Evolutionary conservation across 306 rosid genomes (phyloP), one percentile per base, ranked within the genome.

Genomic region (Gastrolobium bilobum): DNA sequence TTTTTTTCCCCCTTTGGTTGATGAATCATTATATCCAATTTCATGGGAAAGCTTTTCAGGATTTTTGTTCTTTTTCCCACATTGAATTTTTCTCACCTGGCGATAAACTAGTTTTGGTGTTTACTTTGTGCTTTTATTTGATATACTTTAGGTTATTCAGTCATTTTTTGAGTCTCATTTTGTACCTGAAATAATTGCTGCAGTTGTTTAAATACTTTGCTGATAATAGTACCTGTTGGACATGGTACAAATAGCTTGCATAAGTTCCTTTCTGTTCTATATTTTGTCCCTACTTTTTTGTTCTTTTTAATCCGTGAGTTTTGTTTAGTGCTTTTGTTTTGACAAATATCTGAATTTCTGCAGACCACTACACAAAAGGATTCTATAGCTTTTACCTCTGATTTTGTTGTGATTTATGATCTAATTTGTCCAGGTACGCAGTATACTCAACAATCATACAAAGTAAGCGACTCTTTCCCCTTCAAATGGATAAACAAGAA

Each of bases 381-480:
- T 40, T 78, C 53, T 37, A 13, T 29, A 5, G 38, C 7, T 57
- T 9, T 14, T 65, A 8, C 2, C 15, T 47, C 54, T 60, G 39
- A 51, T 46, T 47, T 54, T 67, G 44, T 43, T 15, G 8, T 70
- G 53, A 26, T 80, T 44, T 61, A n/a, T 35, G 47, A 31, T 72
- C 13, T 67, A 77, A 38, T 75, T 68, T 71, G 37, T 82, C 47
- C 84, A 94, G 98, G 98, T 50, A 92, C 98, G 5, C 91, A 81
- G 76, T 94, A 90, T 79, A 89, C 98, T 26, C 98, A 94, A 87
- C 98, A 94, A 74, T 94, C 98, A 6, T 94, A 94, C 89, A 94
- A 94, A 91, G 98, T 94, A 38, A 94, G 98, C n/a, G 98, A 94
- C 69, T 92, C 98, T 48, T 94, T 90, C 78, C 98, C 98, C 78